phyloP scores from a whole-genome alignment of 805 yeast genomes.

The Cyberlindnera suaveolens region DNA sequence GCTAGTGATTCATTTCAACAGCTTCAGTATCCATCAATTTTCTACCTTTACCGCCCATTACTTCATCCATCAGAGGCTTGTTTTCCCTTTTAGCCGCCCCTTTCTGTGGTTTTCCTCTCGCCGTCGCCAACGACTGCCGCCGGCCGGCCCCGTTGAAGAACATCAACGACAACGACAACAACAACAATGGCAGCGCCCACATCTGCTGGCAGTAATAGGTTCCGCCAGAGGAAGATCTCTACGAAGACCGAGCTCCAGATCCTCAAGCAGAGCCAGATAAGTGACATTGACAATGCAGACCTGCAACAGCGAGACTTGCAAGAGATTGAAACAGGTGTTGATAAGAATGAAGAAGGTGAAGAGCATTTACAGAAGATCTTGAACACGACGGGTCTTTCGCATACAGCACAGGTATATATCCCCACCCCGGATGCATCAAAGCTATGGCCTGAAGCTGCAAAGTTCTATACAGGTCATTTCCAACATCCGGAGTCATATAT shows the following conservation, averaged over 20 bases:
- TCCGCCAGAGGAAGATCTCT: slow-evolving; percentile 91
- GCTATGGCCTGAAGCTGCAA: slow-evolving; percentile 69
- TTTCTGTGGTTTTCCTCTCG: too few species aligned
- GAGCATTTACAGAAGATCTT: slow-evolving; percentile 91
- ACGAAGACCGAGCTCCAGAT: slow-evolving; percentile 83
- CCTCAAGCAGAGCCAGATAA: slow-evolving; percentile 70
- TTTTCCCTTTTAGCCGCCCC: too few species aligned
- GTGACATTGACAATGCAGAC: slow-evolving; percentile 70
- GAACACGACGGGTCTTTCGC: slow-evolving; percentile 66
- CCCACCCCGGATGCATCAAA: slow-evolving; percentile 96
- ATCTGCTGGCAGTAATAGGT: slow-evolving; percentile 35
- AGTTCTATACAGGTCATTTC: slow-evolving; percentile 65
- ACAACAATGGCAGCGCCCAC: slow-evolving; percentile 12
- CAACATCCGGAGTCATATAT: slow-evolving; percentile 73
- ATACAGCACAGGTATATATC: slow-evolving; percentile 42
- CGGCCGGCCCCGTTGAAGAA: background rate
- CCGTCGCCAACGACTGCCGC: too few species aligned
- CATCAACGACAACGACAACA: background rate
- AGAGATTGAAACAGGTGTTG: slow-evolving; percentile 95
- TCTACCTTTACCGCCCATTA: too few species aligned
- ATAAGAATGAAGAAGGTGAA: slow-evolving; percentile 95
- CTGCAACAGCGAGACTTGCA: slow-evolving; percentile 76
- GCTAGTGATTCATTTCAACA: too few species aligned
- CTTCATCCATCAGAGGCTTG: too few species aligned
- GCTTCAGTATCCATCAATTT: too few species aligned